Conservation (phyloP, 2,329 filamentous ascomycete species). For the Ophiosphaerella herpotricha region DNA sequence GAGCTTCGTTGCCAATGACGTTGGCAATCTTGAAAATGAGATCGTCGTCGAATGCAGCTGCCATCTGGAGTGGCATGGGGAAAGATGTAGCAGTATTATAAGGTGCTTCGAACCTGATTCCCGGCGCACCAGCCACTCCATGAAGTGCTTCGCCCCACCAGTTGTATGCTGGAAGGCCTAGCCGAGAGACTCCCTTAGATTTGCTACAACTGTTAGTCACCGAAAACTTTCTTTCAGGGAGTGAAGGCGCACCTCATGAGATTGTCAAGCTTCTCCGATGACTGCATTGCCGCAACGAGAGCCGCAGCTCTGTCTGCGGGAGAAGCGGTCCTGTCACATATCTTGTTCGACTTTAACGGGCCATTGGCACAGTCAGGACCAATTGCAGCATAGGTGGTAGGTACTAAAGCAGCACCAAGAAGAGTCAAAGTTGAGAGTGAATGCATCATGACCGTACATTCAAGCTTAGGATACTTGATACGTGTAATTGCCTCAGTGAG, state of each 20-base stretch:
- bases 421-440: constrained; percentile 1
- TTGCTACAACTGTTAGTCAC: constrained; percentile 55
- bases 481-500: not conserved
- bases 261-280: constrained; percentile 56
- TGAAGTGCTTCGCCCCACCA: constrained; percentile 65
- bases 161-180: constrained; percentile 62
- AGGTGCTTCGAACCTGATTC: constrained; percentile 59
- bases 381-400: constrained; percentile 8
- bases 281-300: constrained; percentile 56
- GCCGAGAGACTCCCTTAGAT: constrained; percentile 56
- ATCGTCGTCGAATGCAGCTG: constrained; percentile 67
- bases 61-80: constrained; percentile 66
- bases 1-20: constrained; percentile 63
- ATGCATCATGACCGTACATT: constrained; percentile 1
- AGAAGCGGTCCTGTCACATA: constrained; percentile 53
- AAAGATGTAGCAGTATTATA: constrained; percentile 68
- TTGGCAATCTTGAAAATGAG: constrained; percentile 62
- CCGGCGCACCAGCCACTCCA: constrained; percentile 61
- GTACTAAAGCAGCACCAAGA: constrained; percentile 4
- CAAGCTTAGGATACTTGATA: not conserved
- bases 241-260: constrained; percentile 23
- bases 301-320: constrained; percentile 51
- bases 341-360: constrained; percentile 53
- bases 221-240: not conserved
- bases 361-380: constrained; percentile 56